Conservation (phyloP, 352 stramenopile genomes). For the Peronospora farinosa region DNA sequence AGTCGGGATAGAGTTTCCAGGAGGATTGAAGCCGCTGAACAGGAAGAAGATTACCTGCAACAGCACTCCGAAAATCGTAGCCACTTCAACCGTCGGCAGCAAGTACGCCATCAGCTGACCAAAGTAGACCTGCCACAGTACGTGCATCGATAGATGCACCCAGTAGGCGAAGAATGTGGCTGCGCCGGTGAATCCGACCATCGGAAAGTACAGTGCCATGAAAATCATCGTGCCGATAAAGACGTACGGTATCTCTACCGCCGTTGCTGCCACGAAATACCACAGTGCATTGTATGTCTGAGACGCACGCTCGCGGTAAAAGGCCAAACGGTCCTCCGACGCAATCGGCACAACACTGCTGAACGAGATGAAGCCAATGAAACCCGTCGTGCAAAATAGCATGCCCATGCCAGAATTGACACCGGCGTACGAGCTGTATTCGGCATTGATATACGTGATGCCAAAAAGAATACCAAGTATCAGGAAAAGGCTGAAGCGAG, state of each 20-base stretch:
- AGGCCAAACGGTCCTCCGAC: slow-evolving; percentile 81
- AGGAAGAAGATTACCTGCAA: slow-evolving; percentile 48
- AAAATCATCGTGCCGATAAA: slow-evolving; percentile 33
- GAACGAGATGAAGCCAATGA: slow-evolving; percentile 71
- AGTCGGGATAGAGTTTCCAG: slow-evolving; percentile 2
- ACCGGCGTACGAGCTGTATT: slow-evolving; percentile 43
- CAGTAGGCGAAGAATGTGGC: slow-evolving; percentile 49
- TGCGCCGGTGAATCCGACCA: slow-evolving; percentile 43
- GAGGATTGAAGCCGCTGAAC: slow-evolving; percentile 52
- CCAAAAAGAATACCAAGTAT: slow-evolving; percentile 69
- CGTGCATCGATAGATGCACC: slow-evolving; percentile 39
- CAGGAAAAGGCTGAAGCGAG: slow-evolving; percentile 54
- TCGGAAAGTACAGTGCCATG: slow-evolving; percentile 37
- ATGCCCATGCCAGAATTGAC: slow-evolving; percentile 37
- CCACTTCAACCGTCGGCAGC: slow-evolving; percentile 36
- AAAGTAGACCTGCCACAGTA: slow-evolving; percentile 48
- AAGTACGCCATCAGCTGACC: slow-evolving; percentile 41
- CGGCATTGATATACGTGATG: slow-evolving; percentile 39
- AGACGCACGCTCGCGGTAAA: slow-evolving; percentile 89
- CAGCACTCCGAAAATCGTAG: slow-evolving; percentile 32
- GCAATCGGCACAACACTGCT: slow-evolving; percentile 73
- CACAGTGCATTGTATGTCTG: slow-evolving; percentile 85
- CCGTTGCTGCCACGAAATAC: slow-evolving; percentile 49
- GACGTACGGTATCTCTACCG: slow-evolving; percentile 72
- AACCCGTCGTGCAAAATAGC: slow-evolving; percentile 71